Evolutionary conservation across 768 basidiomycete genomes (phyloP), one percentile per base, ranked within the genome.

Genomic region (Boletus rubroflammeus): DNA sequence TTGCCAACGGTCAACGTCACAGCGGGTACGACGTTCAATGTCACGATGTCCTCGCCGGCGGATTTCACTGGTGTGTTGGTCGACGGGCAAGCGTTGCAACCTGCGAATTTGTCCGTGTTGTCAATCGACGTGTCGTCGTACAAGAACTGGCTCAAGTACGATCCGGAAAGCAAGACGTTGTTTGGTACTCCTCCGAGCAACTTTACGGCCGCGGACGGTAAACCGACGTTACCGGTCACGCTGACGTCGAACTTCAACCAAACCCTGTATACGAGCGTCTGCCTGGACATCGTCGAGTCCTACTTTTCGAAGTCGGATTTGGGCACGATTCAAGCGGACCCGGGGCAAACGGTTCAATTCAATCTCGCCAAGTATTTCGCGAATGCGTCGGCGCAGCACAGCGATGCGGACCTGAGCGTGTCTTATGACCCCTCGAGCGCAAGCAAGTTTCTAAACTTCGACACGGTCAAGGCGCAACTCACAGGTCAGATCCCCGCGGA

Each of bases 1-100:
- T 77, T 89, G 17, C 81, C 84, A 11, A 81, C 81, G 7, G 78
- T 92, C 68, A 93, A 94, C 60, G 69, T 89, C 36, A 92, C 92
- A 0, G 75, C 77, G 3, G 78, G 74, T 11, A 75, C 76, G 5
- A 62, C 76, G 36, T 81, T 86, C 75, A 73, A 77, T 56, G 55
- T 89, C 57, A 74, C 71, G 42, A 70, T 85, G 48, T 61, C 73
- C 52, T 82, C 84, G 15, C 67, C 78, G 57, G 75, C 72, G 35
- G 85, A 91, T 69, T 85, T 84, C 54, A 69, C 74, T 51, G 84
- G 85, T 14, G 68, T 93, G 7, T 68, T 83, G 10, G 73, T 91
- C 23, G 85, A 93, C 58, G 83, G 80, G 5, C 63, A 75, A 31
- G 69, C 78, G 5, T 75, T 89, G n/a, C 74, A 83, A 23, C 75